Base-by-base conservation (phyloP, 2,329 filamentous ascomycete genomes). In the Verticillium tricorpus region DNA sequence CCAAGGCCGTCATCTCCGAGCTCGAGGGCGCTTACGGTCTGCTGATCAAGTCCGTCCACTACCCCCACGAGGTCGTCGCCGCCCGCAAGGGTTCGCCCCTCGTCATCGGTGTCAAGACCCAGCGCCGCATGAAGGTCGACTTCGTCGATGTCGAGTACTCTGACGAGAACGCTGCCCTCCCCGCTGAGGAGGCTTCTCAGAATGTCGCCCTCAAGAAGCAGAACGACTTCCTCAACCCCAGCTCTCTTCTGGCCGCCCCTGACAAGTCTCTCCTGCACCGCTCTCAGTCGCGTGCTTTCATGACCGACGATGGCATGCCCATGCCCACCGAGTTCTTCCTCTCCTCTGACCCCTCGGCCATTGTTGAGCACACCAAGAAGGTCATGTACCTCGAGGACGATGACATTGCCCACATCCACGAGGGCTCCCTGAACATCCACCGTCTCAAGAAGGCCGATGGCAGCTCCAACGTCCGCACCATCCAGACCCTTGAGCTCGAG, bases 331-430 rank as follows among this genome's bases (percentile, higher is more conserved):
- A 99, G 79, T 99, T 99, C 84, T 99, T 98, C 88, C 87, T 99
- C 69, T 99, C 95, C 63, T 99, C 95, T 63, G 95, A 99, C 79
- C 95, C 95, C 19, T 97, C 95, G 52, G 94, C 95, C 72, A 97
- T 99, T 72, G 91, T 99, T 69, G 95, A 99, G 85, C 95, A 99
- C 86, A 99, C 95, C 76, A 99, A 99, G 88, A 99, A 98, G 87
- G 95, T 99, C 67, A 89, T 99, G 79, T 99, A 99, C 84, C 90
- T 99, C 61, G 95, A 99, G 84, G 95, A 99, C 76, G 95, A 99
- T 76, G 95, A 99, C 75, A 98, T 99, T 83, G 95, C 95, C 68
- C 95, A 99, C 83, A 97, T 99, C 72, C 95, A 98, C 82, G 95
- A 99, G 81, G 95, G 95, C 63, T 96, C 95, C 69, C 88, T 99